Percentiles rank a stretch among this genome's conserved stretches.
Evolutionary conservation across 2,329 filamentous ascomycete genomes (phyloP).

Genomic region (Colletotrichum paranaense): DNA sequence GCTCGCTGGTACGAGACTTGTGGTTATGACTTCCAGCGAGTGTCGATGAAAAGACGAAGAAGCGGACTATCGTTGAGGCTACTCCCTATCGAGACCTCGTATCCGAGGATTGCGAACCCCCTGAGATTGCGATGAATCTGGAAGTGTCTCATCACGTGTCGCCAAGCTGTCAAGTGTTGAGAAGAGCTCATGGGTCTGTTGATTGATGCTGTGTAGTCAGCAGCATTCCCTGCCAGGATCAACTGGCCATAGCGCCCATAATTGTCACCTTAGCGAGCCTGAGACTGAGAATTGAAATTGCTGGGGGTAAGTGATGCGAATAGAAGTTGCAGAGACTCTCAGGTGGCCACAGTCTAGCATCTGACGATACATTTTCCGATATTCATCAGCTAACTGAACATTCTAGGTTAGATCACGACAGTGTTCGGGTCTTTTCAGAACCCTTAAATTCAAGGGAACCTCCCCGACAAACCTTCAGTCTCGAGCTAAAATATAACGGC

Average conservation of each 20-base stretch:
- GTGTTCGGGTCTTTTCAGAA: background rate
- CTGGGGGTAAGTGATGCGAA: too few species aligned
- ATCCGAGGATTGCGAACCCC: constrained; percentile 5
- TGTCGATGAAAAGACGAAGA: background rate
- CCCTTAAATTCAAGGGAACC: background rate
- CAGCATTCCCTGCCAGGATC: background rate
- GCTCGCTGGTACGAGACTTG: background rate
- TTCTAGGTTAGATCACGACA: background rate
- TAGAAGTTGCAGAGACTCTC: background rate
- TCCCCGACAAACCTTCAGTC: background rate
- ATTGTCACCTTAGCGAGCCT: background rate
- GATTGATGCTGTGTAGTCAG: constrained; percentile 18
- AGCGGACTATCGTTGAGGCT: background rate
- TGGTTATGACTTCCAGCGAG: background rate
- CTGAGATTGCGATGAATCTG: constrained; percentile 25
- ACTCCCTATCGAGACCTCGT: background rate
- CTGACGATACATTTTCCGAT: background rate
- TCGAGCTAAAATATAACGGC: background rate
- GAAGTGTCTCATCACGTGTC: constrained; percentile 36
- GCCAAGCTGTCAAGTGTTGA: constrained; percentile 23
- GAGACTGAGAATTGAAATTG: background rate
- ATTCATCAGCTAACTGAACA: background rate
- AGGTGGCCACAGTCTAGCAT: background rate
- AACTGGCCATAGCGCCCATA: constrained; percentile 10
- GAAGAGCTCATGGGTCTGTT: constrained; percentile 7